Evolutionary conservation across 805 yeast species (phyloP), one percentile per base, ranked within the genome.

Genomic region (Ogataea parapolymorpha): DNA sequence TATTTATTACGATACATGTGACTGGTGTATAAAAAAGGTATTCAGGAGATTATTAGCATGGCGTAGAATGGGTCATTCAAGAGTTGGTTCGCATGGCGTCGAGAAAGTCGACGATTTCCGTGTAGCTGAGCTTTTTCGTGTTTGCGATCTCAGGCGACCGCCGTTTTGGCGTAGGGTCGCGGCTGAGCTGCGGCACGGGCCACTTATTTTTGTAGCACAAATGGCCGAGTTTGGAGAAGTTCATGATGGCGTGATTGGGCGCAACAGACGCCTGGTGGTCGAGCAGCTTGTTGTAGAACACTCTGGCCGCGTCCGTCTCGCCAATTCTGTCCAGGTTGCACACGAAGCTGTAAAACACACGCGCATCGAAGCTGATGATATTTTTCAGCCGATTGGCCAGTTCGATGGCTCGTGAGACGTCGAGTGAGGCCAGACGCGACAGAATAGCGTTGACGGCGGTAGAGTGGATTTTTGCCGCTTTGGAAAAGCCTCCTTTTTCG

Each of bases 281-380:
- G 15, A 42, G 31, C 45, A 48, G 32, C 18, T 34, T 41, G 5
- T 38, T 33, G 35, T 50, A 57, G 33, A 46, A 42, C 2, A 20
- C 15, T 13, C 35, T 34, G 8, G 62, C 61, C 25, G 34, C 37
- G 2, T 51, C 46, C 11, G 39, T 14, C 22, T 49, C 54, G 14
- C 54, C 51, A 3, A 56, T 24, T 31, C 39, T 49, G 17, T 49
- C 39, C 20, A 56, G 32, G 8, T 45, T 43, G 31, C 42, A 38
- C 9, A 56, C 41, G 6, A 54, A 28, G 20, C 48, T 30, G 24
- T 51, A 33, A 39, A 49, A 54, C 15, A 39, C 48, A n/a, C 34
- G 33, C 7, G 50, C 32, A 9, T 37, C 24, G 2, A 51, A 18
- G 9, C 15, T 24, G 23, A 48, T 22, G 15, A 34, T n/a, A 4